A percentile compares a stretch with the other conserved stretches of the same genome.
Evolutionary conservation across 1,284 basidiomycete genomes (phyloP).

Genomic region (Melampsora allii-populina): DNA sequence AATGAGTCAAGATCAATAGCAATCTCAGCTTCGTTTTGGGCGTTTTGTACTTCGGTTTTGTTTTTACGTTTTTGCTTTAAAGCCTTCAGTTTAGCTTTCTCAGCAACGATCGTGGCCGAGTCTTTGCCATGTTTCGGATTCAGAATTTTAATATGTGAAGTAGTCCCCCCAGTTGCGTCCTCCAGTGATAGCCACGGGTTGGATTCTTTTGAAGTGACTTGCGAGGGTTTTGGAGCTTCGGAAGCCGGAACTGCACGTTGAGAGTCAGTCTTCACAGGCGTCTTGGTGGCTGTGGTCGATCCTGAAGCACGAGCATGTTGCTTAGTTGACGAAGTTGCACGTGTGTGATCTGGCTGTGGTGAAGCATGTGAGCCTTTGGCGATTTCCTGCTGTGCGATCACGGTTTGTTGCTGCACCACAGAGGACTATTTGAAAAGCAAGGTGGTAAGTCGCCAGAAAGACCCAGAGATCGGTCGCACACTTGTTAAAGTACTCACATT

Average conservation of each 20-base stretch:
- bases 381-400: background rate
- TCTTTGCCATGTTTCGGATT: constrained; percentile 1
- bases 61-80: constrained; percentile 25
- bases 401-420: background rate
- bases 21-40: constrained; percentile 24
- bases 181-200: constrained; percentile 24
- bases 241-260: background rate
- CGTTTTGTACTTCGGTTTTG: background rate
- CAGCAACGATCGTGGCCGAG: constrained; percentile 9
- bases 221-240: background rate
- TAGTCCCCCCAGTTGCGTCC: constrained; percentile 11
- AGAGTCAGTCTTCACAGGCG: background rate
- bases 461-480: background rate
- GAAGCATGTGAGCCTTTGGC: background rate
- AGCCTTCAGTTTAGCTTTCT: constrained; percentile 35
- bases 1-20: constrained; percentile 20
- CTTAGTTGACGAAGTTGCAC: background rate
- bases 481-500: constrained; percentile 13
- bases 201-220: background rate
- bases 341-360: constrained; percentile 1
- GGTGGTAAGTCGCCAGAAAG: background rate
- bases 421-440: background rate
- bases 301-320: constrained; percentile 21
- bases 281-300: background rate
- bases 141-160: constrained; percentile 21